These are phyloP conservation scores for Talaromyces piceae DNA, from an alignment of 2,329 filamentous ascomycete genomes.

Conservation along the genomic window DNA sequence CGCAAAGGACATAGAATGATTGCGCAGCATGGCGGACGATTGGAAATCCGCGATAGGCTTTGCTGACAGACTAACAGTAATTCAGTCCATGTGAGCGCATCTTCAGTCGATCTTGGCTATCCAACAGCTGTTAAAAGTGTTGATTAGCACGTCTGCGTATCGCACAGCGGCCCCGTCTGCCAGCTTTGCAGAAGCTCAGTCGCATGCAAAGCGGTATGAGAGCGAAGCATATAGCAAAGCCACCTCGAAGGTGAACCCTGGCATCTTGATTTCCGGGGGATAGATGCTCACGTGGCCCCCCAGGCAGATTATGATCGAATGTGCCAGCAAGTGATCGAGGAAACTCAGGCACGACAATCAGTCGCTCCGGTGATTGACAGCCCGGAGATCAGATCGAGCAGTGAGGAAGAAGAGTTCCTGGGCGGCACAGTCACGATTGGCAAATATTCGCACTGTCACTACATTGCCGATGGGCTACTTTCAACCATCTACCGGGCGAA, in stretches of 20 bases:
- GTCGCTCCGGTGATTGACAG: conserved; percentile 18
- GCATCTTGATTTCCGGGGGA: neutral
- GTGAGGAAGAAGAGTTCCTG: conserved; percentile 20
- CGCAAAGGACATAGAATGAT: neutral
- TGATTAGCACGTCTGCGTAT: conserved; percentile 42
- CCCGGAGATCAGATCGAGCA: conserved; percentile 16
- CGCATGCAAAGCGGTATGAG: conserved; percentile 60
- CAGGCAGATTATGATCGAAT: conserved; percentile 52
- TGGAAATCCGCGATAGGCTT: conserved; percentile 52
- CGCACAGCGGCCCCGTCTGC: conserved; percentile 39
- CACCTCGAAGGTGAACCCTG: conserved; percentile 27
- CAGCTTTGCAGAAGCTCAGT: conserved; percentile 42
- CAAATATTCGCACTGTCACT: conserved; percentile 48
- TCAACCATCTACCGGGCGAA: conserved; percentile 70
- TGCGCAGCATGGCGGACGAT: conserved; percentile 13
- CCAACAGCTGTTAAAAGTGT: neutral
- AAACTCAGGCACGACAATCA: conserved; percentile 20
- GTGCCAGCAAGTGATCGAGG: conserved; percentile 33
- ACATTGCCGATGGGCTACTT: conserved; percentile 62
- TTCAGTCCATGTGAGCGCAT: conserved; percentile 53
- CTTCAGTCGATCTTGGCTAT: neutral
- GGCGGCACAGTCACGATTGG: conserved; percentile 41
- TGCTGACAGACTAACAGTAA: conserved; percentile 54
- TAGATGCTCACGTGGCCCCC: conserved; percentile 16
- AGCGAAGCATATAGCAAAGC: conserved; percentile 31